phyloP scores from a whole-genome alignment of 441 rosid genomes.

The Gossypium schwendimanii region DNA sequence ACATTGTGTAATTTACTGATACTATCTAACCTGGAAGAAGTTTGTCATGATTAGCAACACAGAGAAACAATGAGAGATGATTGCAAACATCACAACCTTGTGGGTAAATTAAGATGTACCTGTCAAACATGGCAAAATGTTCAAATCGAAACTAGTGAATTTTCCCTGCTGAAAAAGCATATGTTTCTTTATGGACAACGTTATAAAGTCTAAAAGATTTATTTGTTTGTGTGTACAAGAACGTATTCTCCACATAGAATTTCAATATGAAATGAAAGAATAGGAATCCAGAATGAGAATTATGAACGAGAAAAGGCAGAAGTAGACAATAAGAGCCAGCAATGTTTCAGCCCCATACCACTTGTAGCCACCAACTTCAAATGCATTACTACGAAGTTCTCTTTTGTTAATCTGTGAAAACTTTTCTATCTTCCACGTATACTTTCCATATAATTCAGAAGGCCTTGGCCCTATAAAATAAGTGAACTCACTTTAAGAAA shows the following conservation, averaged over 20 bases:
- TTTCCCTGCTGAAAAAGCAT: background rate
- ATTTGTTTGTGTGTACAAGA: background rate
- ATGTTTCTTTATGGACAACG: background rate
- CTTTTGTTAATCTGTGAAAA: slow-evolving; percentile 78
- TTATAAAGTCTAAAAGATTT: background rate
- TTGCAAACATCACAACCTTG: slow-evolving; percentile 97
- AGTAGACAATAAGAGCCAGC: slow-evolving; percentile 8
- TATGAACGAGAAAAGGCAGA: background rate
- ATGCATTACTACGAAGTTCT: slow-evolving; percentile 65
- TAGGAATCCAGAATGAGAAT: background rate
- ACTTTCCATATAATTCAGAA: slow-evolving; percentile 63
- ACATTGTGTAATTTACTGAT: background rate
- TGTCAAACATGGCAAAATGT: slow-evolving; percentile 25
- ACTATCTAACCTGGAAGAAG: slow-evolving; percentile 82
- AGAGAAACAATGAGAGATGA: slow-evolving; percentile 94
- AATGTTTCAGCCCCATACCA: slow-evolving; percentile 45
- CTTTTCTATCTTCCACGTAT: slow-evolving; percentile 86
- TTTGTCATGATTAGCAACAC: slow-evolving; percentile 91
- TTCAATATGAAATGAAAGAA: background rate
- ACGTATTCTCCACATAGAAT: background rate
- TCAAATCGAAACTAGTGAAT: slow-evolving; percentile 7
- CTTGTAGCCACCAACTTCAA: slow-evolving; percentile 88
- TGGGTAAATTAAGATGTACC: slow-evolving; percentile 97
- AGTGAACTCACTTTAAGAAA: slow-evolving; percentile 19
- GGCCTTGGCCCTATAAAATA: slow-evolving; percentile 58